Evolutionary conservation across 371 early-diverging fungal species (phyloP).

Genomic region (Phascolomyces articulosus): DNA sequence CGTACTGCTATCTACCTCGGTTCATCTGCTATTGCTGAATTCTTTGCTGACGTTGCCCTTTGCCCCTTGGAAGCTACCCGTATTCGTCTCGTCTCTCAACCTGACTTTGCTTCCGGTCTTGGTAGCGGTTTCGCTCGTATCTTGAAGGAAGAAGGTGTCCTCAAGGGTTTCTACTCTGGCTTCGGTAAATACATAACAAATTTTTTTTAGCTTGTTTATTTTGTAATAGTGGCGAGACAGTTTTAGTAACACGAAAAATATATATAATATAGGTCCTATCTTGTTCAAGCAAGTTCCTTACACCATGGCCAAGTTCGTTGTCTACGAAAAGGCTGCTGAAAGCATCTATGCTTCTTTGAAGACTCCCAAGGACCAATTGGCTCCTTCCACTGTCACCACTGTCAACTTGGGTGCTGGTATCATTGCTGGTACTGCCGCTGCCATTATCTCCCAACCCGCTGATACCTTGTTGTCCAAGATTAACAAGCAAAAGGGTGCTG

Average conservation of each 20-base stretch:
- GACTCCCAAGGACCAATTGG: slow-evolving; percentile 46
- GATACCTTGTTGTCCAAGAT: slow-evolving; percentile 94
- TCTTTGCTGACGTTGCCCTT: slow-evolving; percentile 90
- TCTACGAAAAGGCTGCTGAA: slow-evolving; percentile 78
- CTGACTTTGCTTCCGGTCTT: slow-evolving; percentile 60
- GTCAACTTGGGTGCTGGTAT: slow-evolving; percentile 88
- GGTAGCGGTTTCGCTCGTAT: slow-evolving; percentile 55
- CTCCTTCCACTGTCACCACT: slow-evolving; percentile 48
- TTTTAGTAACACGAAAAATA: neutral
- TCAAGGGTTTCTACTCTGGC: slow-evolving; percentile 75
- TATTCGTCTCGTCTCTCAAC: slow-evolving; percentile 54
- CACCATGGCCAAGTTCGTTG: slow-evolving; percentile 96
- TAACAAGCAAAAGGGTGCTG: slow-evolving; percentile 62
- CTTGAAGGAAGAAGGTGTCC: slow-evolving; percentile 66
- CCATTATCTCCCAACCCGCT: slow-evolving; percentile 95
- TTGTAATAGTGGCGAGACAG: neutral
- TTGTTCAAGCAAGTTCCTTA: slow-evolving; percentile 91
- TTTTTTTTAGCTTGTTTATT: neutral
- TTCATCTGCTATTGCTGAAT: slow-evolving; percentile 87
- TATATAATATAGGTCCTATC: slow-evolving; percentile 49
- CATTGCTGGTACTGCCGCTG: slow-evolving; percentile 91
- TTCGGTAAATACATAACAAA: slow-evolving; percentile 36
- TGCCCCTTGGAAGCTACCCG: slow-evolving; percentile 83
- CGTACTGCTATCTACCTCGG: slow-evolving; percentile 84
- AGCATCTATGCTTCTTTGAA: slow-evolving; percentile 28